Conservation (phyloP, 1,284 basidiomycete genomes). For the Gomphus sp. region DNA sequence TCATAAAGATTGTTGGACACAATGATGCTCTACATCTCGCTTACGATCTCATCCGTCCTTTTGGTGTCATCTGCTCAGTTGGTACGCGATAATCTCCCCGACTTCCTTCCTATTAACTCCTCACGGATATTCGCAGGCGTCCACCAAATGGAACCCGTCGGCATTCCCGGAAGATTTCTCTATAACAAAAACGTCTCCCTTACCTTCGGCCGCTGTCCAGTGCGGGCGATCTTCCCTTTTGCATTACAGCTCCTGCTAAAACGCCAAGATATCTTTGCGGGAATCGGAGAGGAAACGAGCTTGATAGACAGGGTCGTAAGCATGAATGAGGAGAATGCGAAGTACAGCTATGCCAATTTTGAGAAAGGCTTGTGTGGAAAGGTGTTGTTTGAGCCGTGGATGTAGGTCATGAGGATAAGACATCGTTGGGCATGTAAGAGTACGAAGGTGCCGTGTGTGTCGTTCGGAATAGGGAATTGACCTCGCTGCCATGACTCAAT, state of each 20-base stretch:
- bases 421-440: background rate
- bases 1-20: conserved; percentile 70
- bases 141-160: conserved; percentile 15
- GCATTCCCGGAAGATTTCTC: conserved; percentile 34
- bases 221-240: conserved; percentile 66
- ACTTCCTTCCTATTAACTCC: background rate
- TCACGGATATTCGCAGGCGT: background rate
- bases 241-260: conserved; percentile 65
- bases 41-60: conserved; percentile 70
- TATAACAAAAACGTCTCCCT: conserved; percentile 80
- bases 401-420: background rate
- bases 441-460: too few relatives aligned
- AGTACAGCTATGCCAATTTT: conserved; percentile 51
- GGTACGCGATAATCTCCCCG: conserved; percentile 47
- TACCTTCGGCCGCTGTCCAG: conserved; percentile 83
- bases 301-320: conserved; percentile 56
- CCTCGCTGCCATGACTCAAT: too few relatives aligned
- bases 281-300: conserved; percentile 45
- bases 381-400: conserved; percentile 65
- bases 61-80: conserved; percentile 72
- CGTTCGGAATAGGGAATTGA: too few relatives aligned
- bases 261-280: conserved; percentile 60
- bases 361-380: conserved; percentile 66
- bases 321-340: conserved; percentile 38
- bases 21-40: conserved; percentile 61